Conservation (phyloP, 2,329 filamentous ascomycete genomes). For the Pestalotiopsis fici region DNA sequence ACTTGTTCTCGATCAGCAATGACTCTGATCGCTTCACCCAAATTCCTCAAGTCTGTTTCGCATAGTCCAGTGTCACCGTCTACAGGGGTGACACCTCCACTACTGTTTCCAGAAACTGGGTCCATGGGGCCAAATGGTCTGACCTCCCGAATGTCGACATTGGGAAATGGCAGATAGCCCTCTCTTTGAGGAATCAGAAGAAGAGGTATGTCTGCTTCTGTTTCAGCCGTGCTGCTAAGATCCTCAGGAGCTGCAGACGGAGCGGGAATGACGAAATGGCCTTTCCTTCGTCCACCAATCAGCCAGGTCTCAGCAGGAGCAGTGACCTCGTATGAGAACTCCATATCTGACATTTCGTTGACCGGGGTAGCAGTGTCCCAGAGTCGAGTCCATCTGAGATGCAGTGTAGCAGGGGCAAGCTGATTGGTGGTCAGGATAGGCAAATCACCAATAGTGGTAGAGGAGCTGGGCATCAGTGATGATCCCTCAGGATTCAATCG, state of each 20-base stretch:
- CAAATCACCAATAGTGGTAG: slow-evolving; percentile 26
- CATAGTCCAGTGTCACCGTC: slow-evolving; percentile 47
- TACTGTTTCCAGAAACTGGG: slow-evolving; percentile 16
- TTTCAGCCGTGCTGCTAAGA: slow-evolving; percentile 42
- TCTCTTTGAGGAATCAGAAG: slow-evolving; percentile 79
- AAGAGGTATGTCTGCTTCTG: slow-evolving; percentile 63
- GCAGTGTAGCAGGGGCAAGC: slow-evolving; percentile 63
- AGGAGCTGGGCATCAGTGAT: slow-evolving; percentile 2
- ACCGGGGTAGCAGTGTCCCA: slow-evolving; percentile 55
- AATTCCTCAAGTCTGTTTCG: slow-evolving; percentile 79
- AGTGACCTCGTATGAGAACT: slow-evolving; percentile 83
- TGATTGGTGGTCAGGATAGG: slow-evolving; percentile 62
- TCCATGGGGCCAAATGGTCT: slow-evolving; percentile 21
- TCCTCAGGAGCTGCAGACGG: slow-evolving; percentile 14
- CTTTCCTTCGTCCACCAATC: slow-evolving; percentile 77
- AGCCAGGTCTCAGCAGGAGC: slow-evolving; percentile 79
- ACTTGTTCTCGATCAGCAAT: slow-evolving; percentile 70
- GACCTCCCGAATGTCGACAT: slow-evolving; percentile 74
- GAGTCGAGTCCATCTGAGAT: slow-evolving; percentile 61
- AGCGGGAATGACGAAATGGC: slow-evolving; percentile 68
- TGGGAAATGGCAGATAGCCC: slow-evolving; percentile 77
- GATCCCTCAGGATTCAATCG: slow-evolving; percentile 42
- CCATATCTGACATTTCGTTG: slow-evolving; percentile 47
- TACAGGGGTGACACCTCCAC: slow-evolving; percentile 9
- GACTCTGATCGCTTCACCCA: slow-evolving; percentile 76